Base-by-base conservation (phyloP, 805 yeast genomes). In the Komagataella populi region DNA sequence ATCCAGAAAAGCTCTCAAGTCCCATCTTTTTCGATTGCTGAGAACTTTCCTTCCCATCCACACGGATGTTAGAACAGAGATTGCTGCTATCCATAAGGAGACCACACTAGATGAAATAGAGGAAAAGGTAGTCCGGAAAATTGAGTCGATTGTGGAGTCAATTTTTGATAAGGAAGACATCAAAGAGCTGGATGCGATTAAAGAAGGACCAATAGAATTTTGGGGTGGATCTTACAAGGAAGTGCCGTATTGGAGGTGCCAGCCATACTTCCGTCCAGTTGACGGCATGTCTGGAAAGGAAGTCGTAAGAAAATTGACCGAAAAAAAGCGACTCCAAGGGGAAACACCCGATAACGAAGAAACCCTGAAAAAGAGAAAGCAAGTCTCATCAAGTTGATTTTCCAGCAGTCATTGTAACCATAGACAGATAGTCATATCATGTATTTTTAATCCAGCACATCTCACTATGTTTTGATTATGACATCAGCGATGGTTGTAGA, bases 221-320 rank as follows among this genome's bases (percentile, higher is more conserved):
- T 84, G 95, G 90, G 96, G 95, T 48, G 96, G 95, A 0, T 59
- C 73, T 12, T 91, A 93, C 64, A 80, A 81, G 63, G 76, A 74
- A 4, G 79, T 91, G 14, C 98, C 99, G 1, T 89, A 84, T 64
- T 91, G 98, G 98, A 76, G 98, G 60, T 82, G 96, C 56, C 99
- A 91, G 67, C 99, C 99, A 2, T 85, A 87, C 63, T 91, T 91
- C 72, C 75, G 99, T 59, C 81, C 83, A 2, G 96, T 91, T 1
- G 78, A 87, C 63, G 98, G 98, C 20, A 80, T 78, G 2, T 71
- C 74, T 23, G 79, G 76, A 22, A 78, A 76, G 48, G 68, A 64
- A 6, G 61, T 65, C 8, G 60, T 62, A 6, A 59, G 59, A 36
- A 57, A 57, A 36, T 50, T 59, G 16, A 51, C 60, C 50, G 49